Evolutionary conservation across 768 basidiomycete species (phyloP).

Genomic region (Trametes cingulata): DNA sequence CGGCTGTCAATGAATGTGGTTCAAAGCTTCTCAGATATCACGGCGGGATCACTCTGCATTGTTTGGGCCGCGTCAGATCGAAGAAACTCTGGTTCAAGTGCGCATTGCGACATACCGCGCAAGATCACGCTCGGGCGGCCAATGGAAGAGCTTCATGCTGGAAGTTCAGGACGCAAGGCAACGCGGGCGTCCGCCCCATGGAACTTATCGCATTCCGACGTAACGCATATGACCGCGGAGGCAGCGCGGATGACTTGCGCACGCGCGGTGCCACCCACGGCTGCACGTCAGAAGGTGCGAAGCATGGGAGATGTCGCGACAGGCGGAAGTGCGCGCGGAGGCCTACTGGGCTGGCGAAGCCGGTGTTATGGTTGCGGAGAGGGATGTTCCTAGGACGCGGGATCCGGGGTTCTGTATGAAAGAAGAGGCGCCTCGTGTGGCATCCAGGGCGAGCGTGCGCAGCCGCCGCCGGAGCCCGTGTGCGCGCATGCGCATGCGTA

Average conservation of each 20-base stretch:
- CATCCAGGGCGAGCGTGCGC: neutral
- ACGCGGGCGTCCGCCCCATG: neutral
- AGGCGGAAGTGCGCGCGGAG: neutral
- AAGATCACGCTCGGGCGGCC: no score
- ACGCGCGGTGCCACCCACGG: neutral
- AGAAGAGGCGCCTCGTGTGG: conserved; percentile 19
- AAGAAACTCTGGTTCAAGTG: neutral
- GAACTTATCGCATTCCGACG: neutral
- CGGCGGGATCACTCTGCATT: no score
- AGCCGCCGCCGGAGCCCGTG: neutral
- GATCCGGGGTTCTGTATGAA: conserved; percentile 20
- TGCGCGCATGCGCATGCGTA: no score
- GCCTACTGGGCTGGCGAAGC: neutral
- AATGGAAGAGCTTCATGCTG: neutral
- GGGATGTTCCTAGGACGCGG: conserved; percentile 3
- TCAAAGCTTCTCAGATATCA: no score
- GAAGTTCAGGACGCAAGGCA: neutral
- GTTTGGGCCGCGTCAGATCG: no score
- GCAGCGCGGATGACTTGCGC: neutral
- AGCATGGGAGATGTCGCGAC: conserved; percentile 7
- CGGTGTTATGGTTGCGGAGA: conserved; percentile 2
- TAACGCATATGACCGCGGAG: neutral
- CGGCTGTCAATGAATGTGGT: no score
- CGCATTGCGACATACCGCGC: neutral
- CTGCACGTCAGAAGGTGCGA: conserved; percentile 3